A percentile compares a stretch with the other conserved stretches of the same genome.
Conservation (phyloP, 345 rosid genomes). For the Zanthoxylum bungeanum region DNA sequence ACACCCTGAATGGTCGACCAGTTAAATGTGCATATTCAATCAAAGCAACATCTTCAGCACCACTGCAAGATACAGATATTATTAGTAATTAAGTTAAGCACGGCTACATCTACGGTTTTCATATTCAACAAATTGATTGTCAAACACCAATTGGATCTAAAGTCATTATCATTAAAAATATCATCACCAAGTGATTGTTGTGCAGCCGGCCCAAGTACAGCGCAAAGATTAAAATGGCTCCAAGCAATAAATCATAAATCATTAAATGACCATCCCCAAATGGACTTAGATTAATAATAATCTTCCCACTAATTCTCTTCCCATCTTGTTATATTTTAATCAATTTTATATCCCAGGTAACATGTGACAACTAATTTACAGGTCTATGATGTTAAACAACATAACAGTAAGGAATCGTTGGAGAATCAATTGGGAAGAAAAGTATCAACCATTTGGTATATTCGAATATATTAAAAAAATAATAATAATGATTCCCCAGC, state of each 20-base stretch:
- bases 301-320: too few species aligned
- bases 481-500: too few species aligned
- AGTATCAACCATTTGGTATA: too few species aligned
- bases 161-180: background rate
- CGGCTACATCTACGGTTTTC: background rate
- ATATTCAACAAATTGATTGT: background rate
- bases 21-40: slow-evolving; percentile 88
- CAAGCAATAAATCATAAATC: background rate
- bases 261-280: too few species aligned
- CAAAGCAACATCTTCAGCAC: slow-evolving; percentile 96
- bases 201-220: background rate
- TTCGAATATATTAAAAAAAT: too few species aligned
- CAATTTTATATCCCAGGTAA: too few species aligned
- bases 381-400: background rate
- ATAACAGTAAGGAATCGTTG: background rate
- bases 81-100: background rate
- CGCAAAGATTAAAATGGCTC: background rate
- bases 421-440: too few species aligned
- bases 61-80: slow-evolving; percentile 43
- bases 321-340: too few species aligned
- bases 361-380: too few species aligned
- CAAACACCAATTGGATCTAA: background rate
- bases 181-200: background rate
- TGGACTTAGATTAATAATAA: too few species aligned
- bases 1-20: slow-evolving; percentile 81